Conservation (phyloP, 179 eudicot species). For the Silene vulgaris region DNA sequence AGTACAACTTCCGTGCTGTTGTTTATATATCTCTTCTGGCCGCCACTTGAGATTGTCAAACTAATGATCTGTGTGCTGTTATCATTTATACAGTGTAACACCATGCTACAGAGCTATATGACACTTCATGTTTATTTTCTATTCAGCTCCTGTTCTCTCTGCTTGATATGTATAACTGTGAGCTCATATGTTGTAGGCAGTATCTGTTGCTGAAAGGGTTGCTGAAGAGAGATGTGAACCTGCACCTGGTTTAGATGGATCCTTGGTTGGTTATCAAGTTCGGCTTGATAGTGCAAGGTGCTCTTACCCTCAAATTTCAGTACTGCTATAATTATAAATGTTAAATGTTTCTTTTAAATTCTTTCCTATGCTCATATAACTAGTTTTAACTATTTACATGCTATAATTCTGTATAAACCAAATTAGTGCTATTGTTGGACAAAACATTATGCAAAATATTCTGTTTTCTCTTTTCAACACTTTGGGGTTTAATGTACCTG, state of each 20-base stretch:
- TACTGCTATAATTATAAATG: not conserved
- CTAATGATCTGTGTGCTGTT: conserved; percentile 1
- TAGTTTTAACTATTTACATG: not conserved
- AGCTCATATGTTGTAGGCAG: conserved; percentile 47
- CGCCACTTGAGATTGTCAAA: not conserved
- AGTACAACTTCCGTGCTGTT: not conserved
- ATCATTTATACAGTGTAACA: not conserved
- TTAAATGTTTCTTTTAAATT: not conserved
- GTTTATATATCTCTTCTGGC: not conserved
- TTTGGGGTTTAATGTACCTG: not conserved
- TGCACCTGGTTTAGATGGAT: conserved; percentile 72
- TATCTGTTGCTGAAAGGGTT: conserved; percentile 97
- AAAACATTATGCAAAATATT: not conserved
- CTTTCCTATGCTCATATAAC: not conserved
- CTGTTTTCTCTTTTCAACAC: not conserved
- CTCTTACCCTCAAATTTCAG: conserved; percentile 16
- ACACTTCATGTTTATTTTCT: not conserved
- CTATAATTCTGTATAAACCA: not conserved
- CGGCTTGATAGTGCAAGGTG: conserved; percentile 98
- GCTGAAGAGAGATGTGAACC: conserved; percentile 96
- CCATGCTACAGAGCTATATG: not conserved
- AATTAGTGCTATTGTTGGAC: not conserved
- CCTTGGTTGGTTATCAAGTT: conserved; percentile 97
- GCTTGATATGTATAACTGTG: conserved; percentile 8
- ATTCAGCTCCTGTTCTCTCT: not conserved